Conservation (phyloP, 1,284 basidiomycete genomes). For the Trichosporon ovoides region DNA sequence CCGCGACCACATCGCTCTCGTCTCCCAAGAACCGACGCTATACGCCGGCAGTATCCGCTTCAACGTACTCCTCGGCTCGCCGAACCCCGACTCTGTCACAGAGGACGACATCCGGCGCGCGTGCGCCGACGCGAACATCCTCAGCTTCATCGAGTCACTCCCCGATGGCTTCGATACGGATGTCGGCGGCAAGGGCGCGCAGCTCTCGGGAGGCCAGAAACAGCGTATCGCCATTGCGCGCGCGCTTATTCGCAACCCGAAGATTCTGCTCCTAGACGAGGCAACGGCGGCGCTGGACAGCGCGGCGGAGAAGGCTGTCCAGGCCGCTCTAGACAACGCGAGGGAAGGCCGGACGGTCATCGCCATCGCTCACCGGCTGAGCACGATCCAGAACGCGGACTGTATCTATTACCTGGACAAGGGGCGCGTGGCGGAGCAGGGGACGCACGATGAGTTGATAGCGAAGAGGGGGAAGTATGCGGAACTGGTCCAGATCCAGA, state of each 20-base stretch:
- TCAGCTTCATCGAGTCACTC: conserved; percentile 76
- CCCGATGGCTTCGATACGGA: conserved; percentile 88
- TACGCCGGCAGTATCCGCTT: conserved; percentile 83
- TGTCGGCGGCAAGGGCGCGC: conserved; percentile 89
- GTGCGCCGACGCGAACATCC: conserved; percentile 78
- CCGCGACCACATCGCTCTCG: conserved; percentile 75
- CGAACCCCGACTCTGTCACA: conserved; percentile 75
- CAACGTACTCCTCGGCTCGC: conserved; percentile 81
- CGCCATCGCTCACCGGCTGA: conserved; percentile 62
- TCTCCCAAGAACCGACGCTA: conserved; percentile 89
- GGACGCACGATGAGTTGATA: conserved; percentile 80
- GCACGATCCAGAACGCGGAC: conserved; percentile 87
- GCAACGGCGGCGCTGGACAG: conserved; percentile 92
- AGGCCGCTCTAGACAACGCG: conserved; percentile 88
- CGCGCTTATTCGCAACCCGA: conserved; percentile 86
- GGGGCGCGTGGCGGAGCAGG: conserved; percentile 77
- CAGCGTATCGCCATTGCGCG: conserved; percentile 96
- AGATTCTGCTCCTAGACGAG: conserved; percentile 82
- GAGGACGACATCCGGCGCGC: conserved; percentile 78
- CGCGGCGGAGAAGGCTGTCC: conserved; percentile 87
- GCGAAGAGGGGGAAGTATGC: conserved; percentile 64
- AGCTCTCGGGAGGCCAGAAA: conserved; percentile 64
- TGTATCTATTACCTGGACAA: conserved; percentile 91
- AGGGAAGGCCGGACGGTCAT: conserved; percentile 86
- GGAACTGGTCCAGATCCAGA: conserved; percentile 16